Evolutionary conservation across 169 alveolate genomes (phyloP).

Genomic region (Pseudocohnilembus persalinus): DNA sequence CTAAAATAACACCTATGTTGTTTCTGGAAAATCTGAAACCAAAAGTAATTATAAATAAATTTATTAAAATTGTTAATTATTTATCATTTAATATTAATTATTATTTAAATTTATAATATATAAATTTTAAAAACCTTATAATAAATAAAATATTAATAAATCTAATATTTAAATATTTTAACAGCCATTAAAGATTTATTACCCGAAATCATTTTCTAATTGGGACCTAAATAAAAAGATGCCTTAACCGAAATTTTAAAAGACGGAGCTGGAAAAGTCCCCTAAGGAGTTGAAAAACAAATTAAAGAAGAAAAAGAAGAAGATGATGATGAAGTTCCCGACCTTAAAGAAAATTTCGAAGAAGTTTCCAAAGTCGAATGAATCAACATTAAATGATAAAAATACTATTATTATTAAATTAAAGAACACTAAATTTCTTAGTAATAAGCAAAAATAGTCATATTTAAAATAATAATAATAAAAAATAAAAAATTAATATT

Average conservation of each 20-base stretch:
- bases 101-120: too few species aligned
- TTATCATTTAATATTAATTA: too few species aligned
- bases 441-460: too few species aligned
- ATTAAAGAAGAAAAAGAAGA: slow-evolving; percentile 49
- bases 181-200: slow-evolving; percentile 58
- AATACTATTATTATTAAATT: too few species aligned
- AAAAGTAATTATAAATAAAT: slow-evolving; percentile 65
- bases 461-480: too few species aligned
- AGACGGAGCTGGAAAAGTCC: slow-evolving; percentile 27
- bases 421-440: too few species aligned
- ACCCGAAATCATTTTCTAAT: slow-evolving; percentile 69
- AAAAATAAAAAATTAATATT: too few species aligned
- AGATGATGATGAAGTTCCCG: slow-evolving; percentile 75
- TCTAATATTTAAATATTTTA: too few species aligned
- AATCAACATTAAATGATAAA: not conserved
- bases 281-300: not conserved
- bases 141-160: too few species aligned
- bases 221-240: slow-evolving; percentile 69
- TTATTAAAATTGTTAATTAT: too few species aligned
- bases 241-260: slow-evolving; percentile 56
- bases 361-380: slow-evolving; percentile 59
- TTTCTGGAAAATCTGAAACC: slow-evolving; percentile 93
- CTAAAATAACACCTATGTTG: slow-evolving; percentile 93
- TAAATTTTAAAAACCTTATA: too few species aligned
- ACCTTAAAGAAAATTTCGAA: slow-evolving; percentile 62